Evolutionary conservation across 371 early-diverging fungal genomes (phyloP).

Genomic region (Mucor velutinosus): DNA sequence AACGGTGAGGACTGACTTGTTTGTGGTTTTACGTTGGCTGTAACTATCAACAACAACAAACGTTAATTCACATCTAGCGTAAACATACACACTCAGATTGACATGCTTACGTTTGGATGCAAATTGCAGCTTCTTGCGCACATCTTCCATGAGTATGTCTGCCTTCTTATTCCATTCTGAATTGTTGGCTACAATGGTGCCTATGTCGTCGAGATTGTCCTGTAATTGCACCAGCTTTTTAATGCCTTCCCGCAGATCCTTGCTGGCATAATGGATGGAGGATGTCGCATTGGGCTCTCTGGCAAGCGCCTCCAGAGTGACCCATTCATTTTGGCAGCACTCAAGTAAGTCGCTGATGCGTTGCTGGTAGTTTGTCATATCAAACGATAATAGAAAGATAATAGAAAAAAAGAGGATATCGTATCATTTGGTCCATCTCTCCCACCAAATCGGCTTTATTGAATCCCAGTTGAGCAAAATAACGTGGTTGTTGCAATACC

Average conservation of each 20-base stretch:
- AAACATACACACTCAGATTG: neutral
- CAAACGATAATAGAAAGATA: neutral
- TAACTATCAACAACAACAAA: conserved; percentile 6
- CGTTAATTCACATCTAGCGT: neutral
- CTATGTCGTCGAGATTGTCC: conserved; percentile 30
- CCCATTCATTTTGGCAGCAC: conserved; percentile 23
- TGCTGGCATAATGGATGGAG: conserved; percentile 6
- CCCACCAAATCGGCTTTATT: neutral
- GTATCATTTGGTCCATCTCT: neutral
- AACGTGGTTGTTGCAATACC: neutral
- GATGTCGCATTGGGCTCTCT: conserved; percentile 15
- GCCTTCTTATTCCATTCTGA: conserved; percentile 26
- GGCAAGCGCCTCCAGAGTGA: conserved; percentile 10
- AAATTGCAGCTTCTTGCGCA: conserved; percentile 24
- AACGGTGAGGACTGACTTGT: conserved; percentile 26
- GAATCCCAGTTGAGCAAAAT: neutral
- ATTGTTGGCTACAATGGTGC: conserved; percentile 10
- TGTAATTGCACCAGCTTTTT: conserved; percentile 30
- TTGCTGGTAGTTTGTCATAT: conserved; percentile 22
- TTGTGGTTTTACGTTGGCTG: conserved; percentile 14
- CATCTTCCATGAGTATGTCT: conserved; percentile 27
- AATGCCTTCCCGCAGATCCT: conserved; percentile 29
- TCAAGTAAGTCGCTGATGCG: conserved; percentile 15
- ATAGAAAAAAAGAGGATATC: neutral
- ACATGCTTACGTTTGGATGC: conserved; percentile 24